A percentile compares a stretch with the other conserved stretches of the same genome.
These are phyloP conservation scores for Eucalyptus cloeziana DNA, from an alignment of 345 rosid genomes.

Conservation along the genomic window DNA sequence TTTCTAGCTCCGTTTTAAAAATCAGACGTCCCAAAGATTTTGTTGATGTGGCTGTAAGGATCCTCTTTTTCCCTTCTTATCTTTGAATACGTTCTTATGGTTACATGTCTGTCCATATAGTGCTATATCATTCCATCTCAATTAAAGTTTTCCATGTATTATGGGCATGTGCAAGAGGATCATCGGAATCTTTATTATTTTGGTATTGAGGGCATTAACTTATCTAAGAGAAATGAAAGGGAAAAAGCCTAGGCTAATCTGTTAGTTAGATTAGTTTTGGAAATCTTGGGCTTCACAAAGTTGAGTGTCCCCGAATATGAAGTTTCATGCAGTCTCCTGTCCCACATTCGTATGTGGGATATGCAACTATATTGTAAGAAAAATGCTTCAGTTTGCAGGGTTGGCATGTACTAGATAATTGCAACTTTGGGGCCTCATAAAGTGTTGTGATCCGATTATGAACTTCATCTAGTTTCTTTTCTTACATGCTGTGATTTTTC, in stretches of 20 bases:
- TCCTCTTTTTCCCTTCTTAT: neutral
- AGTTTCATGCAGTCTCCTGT: neutral
- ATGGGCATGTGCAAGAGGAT: neutral
- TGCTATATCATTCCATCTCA: neutral
- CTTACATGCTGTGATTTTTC: neutral
- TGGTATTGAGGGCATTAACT: neutral
- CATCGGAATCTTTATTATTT: neutral
- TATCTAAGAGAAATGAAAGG: neutral
- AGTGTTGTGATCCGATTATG: neutral
- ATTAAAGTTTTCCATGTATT: neutral
- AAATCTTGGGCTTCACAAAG: neutral
- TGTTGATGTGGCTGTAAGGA: slow-evolving; percentile 72
- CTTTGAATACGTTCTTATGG: neutral
- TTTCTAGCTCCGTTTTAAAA: slow-evolving; percentile 56
- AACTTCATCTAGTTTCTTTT: neutral
- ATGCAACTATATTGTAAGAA: neutral
- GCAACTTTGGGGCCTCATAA: neutral
- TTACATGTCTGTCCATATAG: neutral
- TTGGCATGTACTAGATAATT: neutral
- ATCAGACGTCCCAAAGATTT: slow-evolving; percentile 85
- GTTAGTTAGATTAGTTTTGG: neutral
- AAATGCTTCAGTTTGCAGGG: neutral
- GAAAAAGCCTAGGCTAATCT: neutral
- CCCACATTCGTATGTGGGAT: neutral
- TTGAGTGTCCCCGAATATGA: neutral